These are phyloP conservation scores for Tremella mesenterica DNA, from an alignment of 768 basidiomycete species.

Conservation along the genomic window DNA sequence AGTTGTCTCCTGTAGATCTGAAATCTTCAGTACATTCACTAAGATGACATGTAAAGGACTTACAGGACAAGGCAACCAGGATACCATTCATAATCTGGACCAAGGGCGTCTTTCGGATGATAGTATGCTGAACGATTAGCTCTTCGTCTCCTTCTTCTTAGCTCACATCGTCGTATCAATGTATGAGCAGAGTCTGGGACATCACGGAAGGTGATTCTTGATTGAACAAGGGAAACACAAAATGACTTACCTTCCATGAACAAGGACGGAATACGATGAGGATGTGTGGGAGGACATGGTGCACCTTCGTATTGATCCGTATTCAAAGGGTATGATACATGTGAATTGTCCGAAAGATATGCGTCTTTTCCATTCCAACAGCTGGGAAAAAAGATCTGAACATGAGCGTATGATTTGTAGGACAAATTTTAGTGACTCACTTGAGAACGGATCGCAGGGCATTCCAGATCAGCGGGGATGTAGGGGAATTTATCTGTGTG, in stretches of 20 bases:
- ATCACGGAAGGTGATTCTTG: too few relatives aligned
- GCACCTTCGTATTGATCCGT: constrained; percentile 13
- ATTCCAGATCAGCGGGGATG: constrained; percentile 2
- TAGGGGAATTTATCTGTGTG: constrained; percentile 8
- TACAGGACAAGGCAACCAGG: constrained; percentile 28
- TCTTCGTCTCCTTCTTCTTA: neutral
- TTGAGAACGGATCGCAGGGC: constrained; percentile 4
- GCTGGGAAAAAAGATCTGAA: constrained; percentile 15
- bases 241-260: constrained; percentile 24
- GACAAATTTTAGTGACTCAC: neutral
- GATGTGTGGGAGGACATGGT: constrained; percentile 14
- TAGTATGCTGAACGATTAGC: constrained; percentile 13
- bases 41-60: neutral
- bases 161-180: too few relatives aligned
- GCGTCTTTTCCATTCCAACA: constrained; percentile 29
- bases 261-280: constrained; percentile 17
- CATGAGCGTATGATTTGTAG: neutral
- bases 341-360: constrained; percentile 19
- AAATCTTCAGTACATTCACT: neutral
- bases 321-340: constrained; percentile 20
- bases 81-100: constrained; percentile 29
- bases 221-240: neutral
- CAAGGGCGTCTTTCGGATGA: constrained; percentile 10
- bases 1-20: constrained; percentile 23
- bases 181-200: neutral